Evolutionary conservation across 2,329 filamentous ascomycete species (phyloP), one percentile per base, ranked within the genome.

Genomic region (Graphilbum sp.): DNA sequence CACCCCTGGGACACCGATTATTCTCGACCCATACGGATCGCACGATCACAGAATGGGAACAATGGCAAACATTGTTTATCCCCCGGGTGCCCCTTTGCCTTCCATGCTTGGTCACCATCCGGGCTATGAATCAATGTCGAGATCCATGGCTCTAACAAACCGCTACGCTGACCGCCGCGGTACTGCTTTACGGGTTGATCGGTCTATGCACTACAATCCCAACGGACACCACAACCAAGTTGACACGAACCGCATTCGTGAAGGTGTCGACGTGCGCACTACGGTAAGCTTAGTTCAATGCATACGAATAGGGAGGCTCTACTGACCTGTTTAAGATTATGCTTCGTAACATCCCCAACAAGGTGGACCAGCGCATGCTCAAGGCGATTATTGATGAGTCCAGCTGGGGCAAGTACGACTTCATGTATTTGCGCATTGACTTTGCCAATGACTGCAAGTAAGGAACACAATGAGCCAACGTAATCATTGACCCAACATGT

Each of bases 341-440:
- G 88, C 59, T 95, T 24, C 78, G 88, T 30, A 95, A 96, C 54
- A 88, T 95, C 34, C 88, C 88, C 2, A 94, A 94, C 60, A 85
- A 87, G 49, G 77, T 94, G 40, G 74, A 85, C 49, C 75, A 85
- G 56, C 62, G 67, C 0, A 77, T 81, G 62, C 61, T 95, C 15
- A 92, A 92, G 62, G 59, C 65, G 1, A 77, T 92, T 40, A 66
- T 96, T 13, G 83, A 95, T 50, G 67, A 79, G 45, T 80, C 76
- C 15, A 84, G 77, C 54, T 74, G 69, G 58, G 86, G 85, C 23
- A 78, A 79, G 44, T 96, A 92, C 54, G 87, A 96, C 53, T 96
- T 96, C 56, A 75, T 93, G 66, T 98, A 98, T 54, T 62, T 96
- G 37, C 78, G 90, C 30, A 96, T 96, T 49, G 82, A 87, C 54